Evolutionary conservation across 2,329 filamentous ascomycete species (phyloP).

Genomic region (Helicocarpus griseus): DNA sequence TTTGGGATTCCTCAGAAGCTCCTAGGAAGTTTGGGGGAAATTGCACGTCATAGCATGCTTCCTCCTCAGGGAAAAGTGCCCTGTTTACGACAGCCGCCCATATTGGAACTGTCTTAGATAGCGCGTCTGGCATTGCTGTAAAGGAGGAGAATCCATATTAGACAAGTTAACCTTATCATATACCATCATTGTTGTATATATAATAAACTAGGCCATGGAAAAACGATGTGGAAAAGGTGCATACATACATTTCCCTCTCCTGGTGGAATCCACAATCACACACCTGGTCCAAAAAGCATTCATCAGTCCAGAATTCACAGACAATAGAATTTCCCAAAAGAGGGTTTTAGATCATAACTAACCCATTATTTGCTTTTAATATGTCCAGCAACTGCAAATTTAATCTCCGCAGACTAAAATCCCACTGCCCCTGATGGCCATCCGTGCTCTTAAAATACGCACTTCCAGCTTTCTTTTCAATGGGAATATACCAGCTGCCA

Average conservation of each 20-base stretch:
- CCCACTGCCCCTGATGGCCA: constrained; percentile 84
- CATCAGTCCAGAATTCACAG: neutral
- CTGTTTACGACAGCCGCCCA: constrained; percentile 86
- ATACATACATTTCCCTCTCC: constrained; percentile 66
- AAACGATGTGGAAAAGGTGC: constrained; percentile 2
- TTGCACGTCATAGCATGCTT: constrained; percentile 46
- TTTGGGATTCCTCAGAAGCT: constrained; percentile 68
- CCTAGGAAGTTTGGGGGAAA: constrained; percentile 66
- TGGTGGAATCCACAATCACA: constrained; percentile 86
- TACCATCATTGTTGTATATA: neutral
- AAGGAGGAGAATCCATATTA: neutral
- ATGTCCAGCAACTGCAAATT: constrained; percentile 72
- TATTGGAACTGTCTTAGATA: constrained; percentile 87
- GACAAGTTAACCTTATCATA: too few species aligned
- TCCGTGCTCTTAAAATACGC: constrained; percentile 98
- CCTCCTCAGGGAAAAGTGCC: constrained; percentile 56
- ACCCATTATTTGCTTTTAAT: constrained; percentile 59
- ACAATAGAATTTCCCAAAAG: constrained; percentile 26
- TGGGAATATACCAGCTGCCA: constrained; percentile 85
- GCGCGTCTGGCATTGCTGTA: constrained; percentile 77
- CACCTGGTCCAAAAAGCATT: constrained; percentile 28
- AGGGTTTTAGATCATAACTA: too few species aligned
- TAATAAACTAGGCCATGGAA: neutral
- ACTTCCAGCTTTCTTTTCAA: constrained; percentile 54
- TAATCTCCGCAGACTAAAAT: constrained; percentile 72